phyloP scores from a whole-genome alignment of 2,329 filamentous ascomycete species.

The Xylaria sp. region DNA sequence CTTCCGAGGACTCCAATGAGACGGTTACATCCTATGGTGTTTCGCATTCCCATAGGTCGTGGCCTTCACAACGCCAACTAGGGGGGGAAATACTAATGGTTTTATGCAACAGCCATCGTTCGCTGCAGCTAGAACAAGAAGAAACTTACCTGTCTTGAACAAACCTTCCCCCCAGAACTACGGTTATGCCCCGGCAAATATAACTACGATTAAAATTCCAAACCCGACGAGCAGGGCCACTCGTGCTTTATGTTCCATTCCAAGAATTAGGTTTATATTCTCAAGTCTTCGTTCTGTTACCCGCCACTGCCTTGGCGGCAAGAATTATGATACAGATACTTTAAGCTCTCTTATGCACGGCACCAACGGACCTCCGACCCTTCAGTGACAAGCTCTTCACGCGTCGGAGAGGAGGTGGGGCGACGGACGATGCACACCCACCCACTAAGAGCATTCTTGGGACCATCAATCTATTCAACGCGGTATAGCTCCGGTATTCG shows the following conservation, averaged over 20 bases:
- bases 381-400: neutral
- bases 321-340: neutral
- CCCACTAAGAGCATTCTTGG: neutral
- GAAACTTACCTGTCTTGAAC: neutral
- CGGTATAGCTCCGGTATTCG: constrained; percentile 5
- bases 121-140: neutral
- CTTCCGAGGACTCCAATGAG: neutral
- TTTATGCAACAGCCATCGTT: neutral
- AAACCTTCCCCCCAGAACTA: neutral
- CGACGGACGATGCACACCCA: neutral
- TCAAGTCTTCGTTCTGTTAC: neutral
- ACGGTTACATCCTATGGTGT: neutral
- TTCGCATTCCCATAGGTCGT: neutral
- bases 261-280: neutral
- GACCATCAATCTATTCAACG: neutral
- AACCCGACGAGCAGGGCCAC: neutral
- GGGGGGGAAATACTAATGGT: neutral
- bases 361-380: neutral
- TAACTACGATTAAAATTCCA: neutral
- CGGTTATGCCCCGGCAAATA: neutral
- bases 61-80: neutral
- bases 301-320: neutral
- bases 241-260: neutral
- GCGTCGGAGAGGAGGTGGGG: neutral
- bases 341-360: neutral